These are phyloP conservation scores for Globisporangium splendens DNA, from an alignment of 352 stramenopile genomes.

Conservation along the genomic window DNA sequence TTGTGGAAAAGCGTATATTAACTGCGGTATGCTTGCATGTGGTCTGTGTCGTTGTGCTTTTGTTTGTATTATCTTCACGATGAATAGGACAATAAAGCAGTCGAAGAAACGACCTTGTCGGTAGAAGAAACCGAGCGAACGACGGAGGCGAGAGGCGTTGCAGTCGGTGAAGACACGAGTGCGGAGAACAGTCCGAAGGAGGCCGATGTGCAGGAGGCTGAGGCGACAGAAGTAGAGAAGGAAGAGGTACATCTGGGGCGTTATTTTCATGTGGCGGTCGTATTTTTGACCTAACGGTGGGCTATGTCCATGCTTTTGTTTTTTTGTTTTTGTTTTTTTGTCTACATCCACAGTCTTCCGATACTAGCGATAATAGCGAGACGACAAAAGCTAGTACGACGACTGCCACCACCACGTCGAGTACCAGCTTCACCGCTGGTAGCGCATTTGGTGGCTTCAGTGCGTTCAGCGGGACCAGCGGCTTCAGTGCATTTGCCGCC, in stretches of 20 bases:
- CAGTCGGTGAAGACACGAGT: constrained; percentile 17
- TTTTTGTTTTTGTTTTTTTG: too few species aligned
- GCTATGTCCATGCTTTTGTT: too few species aligned
- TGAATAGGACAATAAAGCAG: not conserved
- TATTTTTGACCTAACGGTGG: too few species aligned
- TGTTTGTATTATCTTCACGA: too few species aligned
- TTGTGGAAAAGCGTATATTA: too few species aligned
- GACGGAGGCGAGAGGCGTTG: constrained; percentile 1
- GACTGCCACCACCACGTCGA: constrained; percentile 13
- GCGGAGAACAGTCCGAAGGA: constrained; percentile 17
- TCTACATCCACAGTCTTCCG: not conserved
- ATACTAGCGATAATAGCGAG: constrained; percentile 1
- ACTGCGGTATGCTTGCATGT: too few species aligned
- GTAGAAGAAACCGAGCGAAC: not conserved
- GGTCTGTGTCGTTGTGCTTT: too few species aligned
- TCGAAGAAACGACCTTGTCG: not conserved
- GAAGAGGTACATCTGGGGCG: not conserved
- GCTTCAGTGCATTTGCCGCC: constrained; percentile 43
- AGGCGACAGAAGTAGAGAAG: constrained; percentile 1
- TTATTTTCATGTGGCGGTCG: too few species aligned
- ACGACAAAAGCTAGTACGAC: not conserved
- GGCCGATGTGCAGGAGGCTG: not conserved
- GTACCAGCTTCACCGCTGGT: constrained; percentile 17
- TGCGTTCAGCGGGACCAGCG: constrained; percentile 45
- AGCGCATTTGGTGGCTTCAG: constrained; percentile 51